Conservation (phyloP, 306 rosid genomes). For the Sicyos edulis region DNA sequence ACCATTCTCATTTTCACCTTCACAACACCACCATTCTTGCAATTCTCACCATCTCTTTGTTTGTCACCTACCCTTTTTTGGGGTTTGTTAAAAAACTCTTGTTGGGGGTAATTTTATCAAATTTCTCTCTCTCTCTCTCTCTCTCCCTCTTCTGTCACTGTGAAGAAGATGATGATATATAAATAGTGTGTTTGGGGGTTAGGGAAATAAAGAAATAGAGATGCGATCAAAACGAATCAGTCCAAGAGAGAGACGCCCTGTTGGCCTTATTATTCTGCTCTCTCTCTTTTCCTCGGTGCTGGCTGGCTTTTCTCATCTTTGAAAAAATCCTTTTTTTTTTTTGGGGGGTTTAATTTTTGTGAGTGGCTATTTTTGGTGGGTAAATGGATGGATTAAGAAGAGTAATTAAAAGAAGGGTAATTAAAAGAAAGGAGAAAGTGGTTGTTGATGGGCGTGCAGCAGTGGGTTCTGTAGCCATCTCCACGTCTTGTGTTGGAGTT, state of each 20-base stretch:
- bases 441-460: constrained; percentile 19
- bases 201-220: constrained; percentile 35
- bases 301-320: constrained; percentile 35
- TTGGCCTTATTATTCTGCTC: constrained; percentile 37
- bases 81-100: not conserved
- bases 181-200: constrained; percentile 5
- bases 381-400: not conserved
- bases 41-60: constrained; percentile 2
- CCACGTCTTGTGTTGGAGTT: constrained; percentile 22
- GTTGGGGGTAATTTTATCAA: too few species aligned
- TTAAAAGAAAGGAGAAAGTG: not conserved
- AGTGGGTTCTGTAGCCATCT: constrained; percentile 15
- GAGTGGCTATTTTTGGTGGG: not conserved
- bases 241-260: constrained; percentile 66
- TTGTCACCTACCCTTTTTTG: constrained; percentile 8
- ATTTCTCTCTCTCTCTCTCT: not conserved
- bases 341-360: not conserved
- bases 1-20: constrained; percentile 20
- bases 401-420: not conserved
- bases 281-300: constrained; percentile 21
- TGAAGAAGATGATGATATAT: constrained; percentile 12
- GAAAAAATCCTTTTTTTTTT: constrained; percentile 1
- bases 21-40: constrained; percentile 24
- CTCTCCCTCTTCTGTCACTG: not conserved
- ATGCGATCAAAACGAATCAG: constrained; percentile 74